phyloP scores from a whole-genome alignment of 768 basidiomycete genomes.

The Leccinum incarnatum region DNA sequence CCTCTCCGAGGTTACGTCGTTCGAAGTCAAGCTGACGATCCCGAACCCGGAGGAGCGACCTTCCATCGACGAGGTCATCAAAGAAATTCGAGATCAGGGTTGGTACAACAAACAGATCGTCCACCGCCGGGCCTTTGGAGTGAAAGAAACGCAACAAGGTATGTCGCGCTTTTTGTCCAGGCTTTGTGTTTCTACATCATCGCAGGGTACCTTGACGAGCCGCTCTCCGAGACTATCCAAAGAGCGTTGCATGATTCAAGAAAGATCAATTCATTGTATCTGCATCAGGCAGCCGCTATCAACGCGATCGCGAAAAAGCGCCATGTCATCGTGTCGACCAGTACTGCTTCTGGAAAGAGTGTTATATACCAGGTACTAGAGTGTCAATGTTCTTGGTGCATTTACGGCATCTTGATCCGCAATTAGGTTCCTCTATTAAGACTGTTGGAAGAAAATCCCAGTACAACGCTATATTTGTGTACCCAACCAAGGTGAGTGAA shows the following conservation, averaged over 20 bases:
- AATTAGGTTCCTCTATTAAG: slow-evolving; percentile 66
- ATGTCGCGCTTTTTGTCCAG: neutral
- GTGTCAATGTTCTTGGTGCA: neutral
- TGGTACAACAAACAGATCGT: slow-evolving; percentile 76
- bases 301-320: slow-evolving; percentile 53
- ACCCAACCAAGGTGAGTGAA: slow-evolving; percentile 73
- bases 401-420: neutral
- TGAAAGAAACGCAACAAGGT: slow-evolving; percentile 55
- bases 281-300: slow-evolving; percentile 71
- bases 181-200: neutral
- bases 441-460: slow-evolving; percentile 58
- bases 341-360: slow-evolving; percentile 88
- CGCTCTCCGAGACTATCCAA: slow-evolving; percentile 55
- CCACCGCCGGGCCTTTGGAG: slow-evolving; percentile 50
- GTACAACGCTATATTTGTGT: slow-evolving; percentile 79
- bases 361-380: slow-evolving; percentile 74
- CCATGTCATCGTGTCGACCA: slow-evolving; percentile 85
- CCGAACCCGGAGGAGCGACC: slow-evolving; percentile 52
- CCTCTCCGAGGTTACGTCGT: neutral
- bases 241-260: slow-evolving; percentile 56
- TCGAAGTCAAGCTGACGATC: slow-evolving; percentile 20
- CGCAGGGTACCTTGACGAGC: slow-evolving; percentile 48
- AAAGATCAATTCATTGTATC: slow-evolving; percentile 63
- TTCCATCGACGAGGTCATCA: slow-evolving; percentile 55
- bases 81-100: slow-evolving; percentile 51